phyloP scores from a whole-genome alignment of 2,329 filamentous ascomycete genomes.

The Hysterium pulicare region DNA sequence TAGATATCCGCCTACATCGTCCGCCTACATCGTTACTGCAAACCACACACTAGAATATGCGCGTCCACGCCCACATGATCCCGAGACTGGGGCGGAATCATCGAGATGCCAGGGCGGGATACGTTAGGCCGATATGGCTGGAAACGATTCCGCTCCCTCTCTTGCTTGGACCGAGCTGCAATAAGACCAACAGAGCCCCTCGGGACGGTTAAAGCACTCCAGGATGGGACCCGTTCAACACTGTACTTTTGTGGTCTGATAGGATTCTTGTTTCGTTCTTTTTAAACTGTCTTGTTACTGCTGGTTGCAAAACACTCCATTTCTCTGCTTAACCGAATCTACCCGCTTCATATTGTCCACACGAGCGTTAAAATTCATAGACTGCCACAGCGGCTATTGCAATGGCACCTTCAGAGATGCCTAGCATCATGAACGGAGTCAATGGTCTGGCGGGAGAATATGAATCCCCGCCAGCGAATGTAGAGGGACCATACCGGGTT shows the following conservation, averaged over 20 bases:
- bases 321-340: too few species aligned
- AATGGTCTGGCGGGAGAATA: slow-evolving; percentile 24
- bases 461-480: slow-evolving; percentile 28
- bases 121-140: slow-evolving; percentile 17
- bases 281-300: too few species aligned
- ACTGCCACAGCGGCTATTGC: too few species aligned
- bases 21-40: too few species aligned
- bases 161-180: background rate
- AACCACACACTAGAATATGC: too few species aligned
- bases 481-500: slow-evolving; percentile 28
- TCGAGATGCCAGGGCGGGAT: slow-evolving; percentile 9
- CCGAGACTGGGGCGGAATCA: too few species aligned
- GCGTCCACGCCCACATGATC: too few species aligned
- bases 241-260: slow-evolving; percentile 17
- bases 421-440: slow-evolving; percentile 22
- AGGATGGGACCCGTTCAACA: slow-evolving; percentile 13
- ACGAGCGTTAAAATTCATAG: background rate
- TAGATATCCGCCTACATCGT: slow-evolving; percentile 1
- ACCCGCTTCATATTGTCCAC: too few species aligned
- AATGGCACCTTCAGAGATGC: slow-evolving; percentile 31
- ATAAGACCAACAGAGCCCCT: too few species aligned
- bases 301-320: too few species aligned
- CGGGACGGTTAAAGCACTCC: slow-evolving; percentile 29
- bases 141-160: slow-evolving; percentile 3
- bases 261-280: background rate